phyloP scores from a whole-genome alignment of 2,329 filamentous ascomycete genomes.

The Pestalotiopsis sp. region DNA sequence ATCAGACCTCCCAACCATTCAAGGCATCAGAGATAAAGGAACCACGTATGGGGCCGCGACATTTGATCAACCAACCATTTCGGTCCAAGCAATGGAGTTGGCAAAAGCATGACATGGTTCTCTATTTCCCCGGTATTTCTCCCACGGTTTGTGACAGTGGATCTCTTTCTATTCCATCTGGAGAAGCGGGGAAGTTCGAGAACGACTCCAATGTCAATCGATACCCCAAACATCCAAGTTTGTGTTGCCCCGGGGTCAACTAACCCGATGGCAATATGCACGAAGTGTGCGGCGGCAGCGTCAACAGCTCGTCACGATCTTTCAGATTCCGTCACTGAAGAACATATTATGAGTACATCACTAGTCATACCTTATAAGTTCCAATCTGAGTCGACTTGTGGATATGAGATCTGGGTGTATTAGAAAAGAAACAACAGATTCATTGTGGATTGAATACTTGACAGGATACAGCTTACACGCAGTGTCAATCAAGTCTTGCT shows the following conservation, averaged over 20 bases:
- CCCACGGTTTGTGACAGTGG: neutral
- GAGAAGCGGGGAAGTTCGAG: constrained; percentile 1
- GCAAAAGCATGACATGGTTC: neutral
- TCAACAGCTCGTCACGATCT: neutral
- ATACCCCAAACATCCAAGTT: neutral
- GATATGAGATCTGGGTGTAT: too few species aligned
- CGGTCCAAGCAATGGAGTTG: neutral
- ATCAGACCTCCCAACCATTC: neutral
- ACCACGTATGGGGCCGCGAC: neutral
- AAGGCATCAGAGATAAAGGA: neutral
- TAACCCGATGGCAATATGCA: neutral
- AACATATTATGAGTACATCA: neutral
- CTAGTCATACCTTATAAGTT: neutral
- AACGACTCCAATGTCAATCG: neutral
- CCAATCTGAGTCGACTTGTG: neutral
- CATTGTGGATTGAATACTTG: too few species aligned
- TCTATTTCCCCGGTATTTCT: neutral
- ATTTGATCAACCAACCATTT: neutral
- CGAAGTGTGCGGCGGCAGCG: neutral
- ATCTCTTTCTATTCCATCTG: neutral
- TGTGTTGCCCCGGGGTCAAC: neutral
- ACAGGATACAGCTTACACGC: neutral
- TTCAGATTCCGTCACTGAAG: too few species aligned
- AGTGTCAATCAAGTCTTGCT: too few species aligned
- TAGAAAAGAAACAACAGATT: too few species aligned